These are phyloP conservation scores for Novymonas esmeraldas DNA, from an alignment of 208 protist species.

Conservation along the genomic window DNA sequence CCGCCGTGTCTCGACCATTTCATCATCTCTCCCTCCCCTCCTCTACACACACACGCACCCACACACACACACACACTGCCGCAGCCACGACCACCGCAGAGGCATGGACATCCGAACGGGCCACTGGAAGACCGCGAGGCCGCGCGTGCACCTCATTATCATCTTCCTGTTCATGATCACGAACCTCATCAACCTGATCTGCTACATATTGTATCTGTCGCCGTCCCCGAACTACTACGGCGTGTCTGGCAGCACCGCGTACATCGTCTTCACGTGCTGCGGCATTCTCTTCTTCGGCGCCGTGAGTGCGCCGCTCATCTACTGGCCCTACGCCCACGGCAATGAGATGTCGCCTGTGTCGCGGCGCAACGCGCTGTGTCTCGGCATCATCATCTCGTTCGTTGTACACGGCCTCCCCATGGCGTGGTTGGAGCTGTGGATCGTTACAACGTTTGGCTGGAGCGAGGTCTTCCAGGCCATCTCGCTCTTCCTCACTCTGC, in stretches of 20 bases:
- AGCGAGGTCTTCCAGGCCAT: slow-evolving; percentile 63
- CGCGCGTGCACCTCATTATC: slow-evolving; percentile 50
- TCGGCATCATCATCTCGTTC: slow-evolving; percentile 65
- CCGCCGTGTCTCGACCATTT: too few relatives aligned
- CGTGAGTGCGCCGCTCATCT: slow-evolving; percentile 60
- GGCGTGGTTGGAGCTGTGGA: slow-evolving; percentile 75
- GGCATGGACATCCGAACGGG: slow-evolving; percentile 14
- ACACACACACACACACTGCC: slow-evolving; percentile 6
- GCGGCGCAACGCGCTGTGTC: slow-evolving; percentile 48
- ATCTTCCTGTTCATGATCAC: slow-evolving; percentile 62
- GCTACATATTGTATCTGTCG: slow-evolving; percentile 58
- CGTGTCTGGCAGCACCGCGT: slow-evolving; percentile 40
- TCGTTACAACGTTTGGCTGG: slow-evolving; percentile 64
- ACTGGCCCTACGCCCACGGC: slow-evolving; percentile 70
- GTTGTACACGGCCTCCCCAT: slow-evolving; percentile 73
- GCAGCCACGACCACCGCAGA: neutral
- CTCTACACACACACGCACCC: slow-evolving; percentile 1
- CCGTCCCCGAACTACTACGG: slow-evolving; percentile 9
- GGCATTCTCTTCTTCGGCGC: slow-evolving; percentile 55
- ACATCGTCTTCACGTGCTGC: slow-evolving; percentile 59
- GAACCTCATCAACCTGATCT: slow-evolving; percentile 63
- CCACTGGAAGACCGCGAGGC: slow-evolving; percentile 38
- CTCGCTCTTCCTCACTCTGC: slow-evolving; percentile 60
- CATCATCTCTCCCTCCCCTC: too few relatives aligned
- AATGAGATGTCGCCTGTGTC: slow-evolving; percentile 72